phyloP scores from a whole-genome alignment of 2,329 filamentous ascomycete species.

The Calonectria pseudoreteaudii region DNA sequence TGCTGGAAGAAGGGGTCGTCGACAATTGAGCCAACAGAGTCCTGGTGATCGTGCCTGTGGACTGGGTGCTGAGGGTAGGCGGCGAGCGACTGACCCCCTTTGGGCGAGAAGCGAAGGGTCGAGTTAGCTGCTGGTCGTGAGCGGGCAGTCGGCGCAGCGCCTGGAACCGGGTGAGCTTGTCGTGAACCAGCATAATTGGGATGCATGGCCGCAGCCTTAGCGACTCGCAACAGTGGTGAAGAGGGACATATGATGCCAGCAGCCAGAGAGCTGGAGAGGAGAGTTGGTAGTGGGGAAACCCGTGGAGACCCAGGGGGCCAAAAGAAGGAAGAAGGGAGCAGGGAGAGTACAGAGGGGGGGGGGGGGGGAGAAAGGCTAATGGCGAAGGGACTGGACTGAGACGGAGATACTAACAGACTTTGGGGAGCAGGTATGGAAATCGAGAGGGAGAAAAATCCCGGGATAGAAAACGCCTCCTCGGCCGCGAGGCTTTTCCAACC shows the following conservation, averaged over 20 bases:
- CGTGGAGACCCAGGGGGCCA: conserved; percentile 20
- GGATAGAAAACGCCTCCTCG: conserved; percentile 20
- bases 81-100: conserved; percentile 29
- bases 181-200: conserved; percentile 41
- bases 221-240: conserved; percentile 39
- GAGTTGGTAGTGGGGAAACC: conserved; percentile 16
- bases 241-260: conserved; percentile 40
- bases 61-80: conserved; percentile 26
- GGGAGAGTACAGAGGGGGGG: neutral
- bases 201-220: conserved; percentile 46
- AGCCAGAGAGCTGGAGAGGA: conserved; percentile 31
- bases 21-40: conserved; percentile 65
- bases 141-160: conserved; percentile 32
- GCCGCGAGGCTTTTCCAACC: conserved; percentile 23
- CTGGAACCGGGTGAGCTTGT: conserved; percentile 42
- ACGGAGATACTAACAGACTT: conserved; percentile 19
- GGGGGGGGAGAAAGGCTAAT: conserved; percentile 1
- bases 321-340: conserved; percentile 11
- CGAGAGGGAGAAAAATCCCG: conserved; percentile 1
- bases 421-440: conserved; percentile 8
- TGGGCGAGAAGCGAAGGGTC: conserved; percentile 38
- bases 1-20: conserved; percentile 68
- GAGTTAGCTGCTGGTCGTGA: conserved; percentile 29
- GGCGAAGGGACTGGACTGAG: neutral
- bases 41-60: conserved; percentile 48